Percentiles rank a stretch among this genome's conserved stretches.
Conservation (phyloP, 2,329 filamentous ascomycete species). For the Alternaria postmessia region DNA sequence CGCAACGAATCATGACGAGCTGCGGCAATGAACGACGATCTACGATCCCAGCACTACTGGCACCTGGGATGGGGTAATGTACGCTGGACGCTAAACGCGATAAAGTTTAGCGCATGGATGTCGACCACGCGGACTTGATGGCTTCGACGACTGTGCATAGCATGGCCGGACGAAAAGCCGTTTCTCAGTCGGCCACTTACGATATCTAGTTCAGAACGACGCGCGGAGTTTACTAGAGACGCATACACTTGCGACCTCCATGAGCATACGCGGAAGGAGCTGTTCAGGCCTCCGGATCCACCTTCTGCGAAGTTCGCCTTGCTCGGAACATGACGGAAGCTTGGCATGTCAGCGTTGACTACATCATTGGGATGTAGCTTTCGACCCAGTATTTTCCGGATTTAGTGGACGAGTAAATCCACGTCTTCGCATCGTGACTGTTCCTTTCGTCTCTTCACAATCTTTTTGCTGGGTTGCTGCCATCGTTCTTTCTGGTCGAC, state of each 20-base stretch:
- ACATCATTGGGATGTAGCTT: conserved; percentile 1
- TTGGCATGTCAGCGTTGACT: conserved; percentile 26
- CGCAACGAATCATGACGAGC: too few relatives aligned
- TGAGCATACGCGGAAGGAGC: background rate
- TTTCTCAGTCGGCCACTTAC: too few relatives aligned
- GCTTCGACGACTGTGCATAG: too few relatives aligned
- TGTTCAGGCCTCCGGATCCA: conserved; percentile 5
- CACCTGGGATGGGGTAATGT: too few relatives aligned
- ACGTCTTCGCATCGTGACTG: background rate
- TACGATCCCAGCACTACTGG: too few relatives aligned
- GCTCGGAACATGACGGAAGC: conserved; percentile 35
- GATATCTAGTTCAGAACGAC: too few relatives aligned
- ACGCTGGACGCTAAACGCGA: too few relatives aligned
- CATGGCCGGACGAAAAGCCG: too few relatives aligned
- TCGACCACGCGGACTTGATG: too few relatives aligned
- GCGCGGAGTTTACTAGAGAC: too few relatives aligned
- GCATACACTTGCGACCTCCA: background rate
- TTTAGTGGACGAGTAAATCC: background rate
- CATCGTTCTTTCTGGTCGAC: background rate
- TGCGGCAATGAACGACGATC: too few relatives aligned
- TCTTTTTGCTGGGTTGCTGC: background rate
- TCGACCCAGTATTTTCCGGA: conserved; percentile 2
- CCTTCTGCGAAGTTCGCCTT: conserved; percentile 8
- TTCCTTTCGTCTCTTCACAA: background rate
- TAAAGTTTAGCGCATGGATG: too few relatives aligned